Evolutionary conservation across 257 asterid genomes (phyloP), one percentile per base, ranked within the genome.

Genomic region (Buddleja alternifolia): DNA sequence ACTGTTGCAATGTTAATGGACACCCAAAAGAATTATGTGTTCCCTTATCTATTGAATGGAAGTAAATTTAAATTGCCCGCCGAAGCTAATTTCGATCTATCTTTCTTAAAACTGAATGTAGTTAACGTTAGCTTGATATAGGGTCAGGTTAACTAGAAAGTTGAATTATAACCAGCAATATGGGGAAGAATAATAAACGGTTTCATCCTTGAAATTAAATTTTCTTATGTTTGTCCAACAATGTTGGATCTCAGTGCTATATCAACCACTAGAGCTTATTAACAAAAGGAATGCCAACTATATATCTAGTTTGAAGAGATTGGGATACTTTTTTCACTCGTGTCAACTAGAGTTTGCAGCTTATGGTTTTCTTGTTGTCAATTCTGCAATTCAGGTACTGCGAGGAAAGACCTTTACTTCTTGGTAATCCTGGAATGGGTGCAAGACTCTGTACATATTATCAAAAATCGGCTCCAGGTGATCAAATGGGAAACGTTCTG

Each of bases 401-500:
- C 62, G 99, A 94, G 81, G 97, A 94, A 81, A 87, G 97, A 63
- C 99, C 99, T 82, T 77, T 94, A 81, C 97, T 94, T 72, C 85
- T 94, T 11, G 90, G 97, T 67, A 91, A 94, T 81, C 81, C 84
- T 54, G 99, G 99, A 74, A 91, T 94, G 99, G 99, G 99, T 81
- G 96, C 97, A 62, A 84, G 96, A 82, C 83, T 91, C 69, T 91
- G 95, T 80, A 94, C 99, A 64, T 94, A 91, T 76, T 91, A 91
- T 80, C 97, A 94, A 73, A 94, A 94, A 80, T 80, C 86, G 16
- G 61, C 80, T 12, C 89, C 95, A 20, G 84, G 86, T 64, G 99
- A 89, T 82, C 93, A 89, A 73, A 79, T 66, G 45, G 97, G 96
- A 8, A 84, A 67, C 74, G 70, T 76, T 57, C 79, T 91, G 85